Percentiles rank a stretch among this genome's conserved stretches.
These are phyloP conservation scores for Magnusiomyces ingens DNA, from an alignment of 1,139 yeast species.

Conservation along the genomic window DNA sequence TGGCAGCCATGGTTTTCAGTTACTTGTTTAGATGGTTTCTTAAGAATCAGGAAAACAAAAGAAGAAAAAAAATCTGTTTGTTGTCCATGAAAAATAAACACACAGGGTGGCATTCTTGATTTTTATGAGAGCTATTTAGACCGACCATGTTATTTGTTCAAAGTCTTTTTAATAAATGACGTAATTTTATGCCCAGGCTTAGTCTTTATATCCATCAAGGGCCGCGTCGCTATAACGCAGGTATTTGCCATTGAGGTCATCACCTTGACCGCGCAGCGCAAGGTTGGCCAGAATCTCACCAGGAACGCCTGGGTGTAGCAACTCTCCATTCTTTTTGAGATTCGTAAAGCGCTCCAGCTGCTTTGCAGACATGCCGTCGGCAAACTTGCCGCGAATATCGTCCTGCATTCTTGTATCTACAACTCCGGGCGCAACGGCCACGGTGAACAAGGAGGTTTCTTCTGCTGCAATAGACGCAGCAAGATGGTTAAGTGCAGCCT, in stretches of 20 bases:
- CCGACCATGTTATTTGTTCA: neutral
- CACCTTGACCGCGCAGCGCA: conserved; percentile 44
- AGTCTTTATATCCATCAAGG: conserved; percentile 18
- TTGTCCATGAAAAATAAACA: too few species aligned
- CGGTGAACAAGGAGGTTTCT: conserved; percentile 50
- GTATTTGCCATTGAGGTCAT: conserved; percentile 54
- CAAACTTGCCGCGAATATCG: conserved; percentile 53
- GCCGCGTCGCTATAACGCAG: conserved; percentile 50
- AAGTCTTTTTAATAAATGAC: neutral
- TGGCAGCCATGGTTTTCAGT: too few species aligned
- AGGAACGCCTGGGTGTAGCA: conserved; percentile 63
- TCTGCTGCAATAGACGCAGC: conserved; percentile 60
- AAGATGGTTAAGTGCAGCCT: conserved; percentile 81
- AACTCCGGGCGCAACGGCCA: conserved; percentile 88
- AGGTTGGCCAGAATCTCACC: conserved; percentile 61
- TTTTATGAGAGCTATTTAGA: neutral
- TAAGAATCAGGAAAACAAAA: too few species aligned
- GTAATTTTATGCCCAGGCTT: neutral
- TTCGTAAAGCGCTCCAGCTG: conserved; percentile 53
- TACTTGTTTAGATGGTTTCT: too few species aligned
- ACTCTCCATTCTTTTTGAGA: conserved; percentile 47
- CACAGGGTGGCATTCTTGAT: neutral
- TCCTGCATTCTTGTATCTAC: conserved; percentile 85
- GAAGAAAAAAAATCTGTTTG: too few species aligned
- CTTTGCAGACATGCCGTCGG: conserved; percentile 46